Conservation (phyloP, 2,329 filamentous ascomycete genomes). For the Venturia aucupariae region DNA sequence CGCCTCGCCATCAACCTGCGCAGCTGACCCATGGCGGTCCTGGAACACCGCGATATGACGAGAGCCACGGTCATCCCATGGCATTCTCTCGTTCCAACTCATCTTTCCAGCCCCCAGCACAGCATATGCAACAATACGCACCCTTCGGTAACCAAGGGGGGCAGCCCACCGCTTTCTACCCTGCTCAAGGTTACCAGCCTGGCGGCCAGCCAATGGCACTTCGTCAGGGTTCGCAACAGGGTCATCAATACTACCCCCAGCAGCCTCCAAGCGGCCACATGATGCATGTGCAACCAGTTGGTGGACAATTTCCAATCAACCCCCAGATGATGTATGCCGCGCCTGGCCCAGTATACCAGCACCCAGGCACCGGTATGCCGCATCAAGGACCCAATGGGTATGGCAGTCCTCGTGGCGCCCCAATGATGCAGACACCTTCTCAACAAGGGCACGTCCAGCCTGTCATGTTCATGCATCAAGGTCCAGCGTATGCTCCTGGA, state of each 20-base stretch:
- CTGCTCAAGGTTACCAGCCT: slow-evolving; percentile 59
- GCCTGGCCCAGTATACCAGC: slow-evolving; percentile 56
- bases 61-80: slow-evolving; percentile 67
- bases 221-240: slow-evolving; percentile 59
- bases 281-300: slow-evolving; percentile 70
- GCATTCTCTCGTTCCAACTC: slow-evolving; percentile 74
- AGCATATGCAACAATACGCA: slow-evolving; percentile 61
- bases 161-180: slow-evolving; percentile 38
- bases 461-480: slow-evolving; percentile 1
- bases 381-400: slow-evolving; percentile 64
- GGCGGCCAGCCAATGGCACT: slow-evolving; percentile 57
- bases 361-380: slow-evolving; percentile 36
- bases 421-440: slow-evolving; percentile 93
- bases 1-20: slow-evolving; percentile 66
- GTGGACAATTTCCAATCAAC: slow-evolving; percentile 46
- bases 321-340: slow-evolving; percentile 78
- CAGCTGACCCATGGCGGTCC: slow-evolving; percentile 60
- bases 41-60: slow-evolving; percentile 59
- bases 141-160: slow-evolving; percentile 60
- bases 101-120: slow-evolving; percentile 71
- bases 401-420: slow-evolving; percentile 77
- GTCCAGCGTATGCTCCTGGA: slow-evolving; percentile 56
- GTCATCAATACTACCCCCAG: slow-evolving; percentile 28
- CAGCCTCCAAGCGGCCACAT: slow-evolving; percentile 35
- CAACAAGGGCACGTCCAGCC: slow-evolving; percentile 66